Percentiles rank a stretch among this genome's conserved stretches.
Conservation (phyloP, 768 basidiomycete species). For the Bullera alba region DNA sequence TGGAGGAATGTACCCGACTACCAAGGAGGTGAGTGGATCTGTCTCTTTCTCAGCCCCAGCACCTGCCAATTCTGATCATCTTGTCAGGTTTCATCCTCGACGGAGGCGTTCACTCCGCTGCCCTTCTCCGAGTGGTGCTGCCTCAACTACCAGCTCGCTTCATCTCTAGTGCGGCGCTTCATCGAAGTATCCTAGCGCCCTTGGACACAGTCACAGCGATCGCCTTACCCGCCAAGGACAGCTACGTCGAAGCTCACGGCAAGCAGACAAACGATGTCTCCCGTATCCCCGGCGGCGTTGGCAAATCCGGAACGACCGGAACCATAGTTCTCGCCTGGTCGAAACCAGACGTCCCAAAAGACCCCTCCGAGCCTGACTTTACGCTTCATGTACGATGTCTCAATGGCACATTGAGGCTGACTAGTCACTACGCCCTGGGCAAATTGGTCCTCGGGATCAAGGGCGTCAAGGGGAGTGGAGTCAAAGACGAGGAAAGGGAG, state of each 20-base stretch:
- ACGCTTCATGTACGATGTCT: conserved; percentile 22
- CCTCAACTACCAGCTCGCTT: conserved; percentile 55
- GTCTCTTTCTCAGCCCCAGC: background rate
- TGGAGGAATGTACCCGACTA: conserved; percentile 75
- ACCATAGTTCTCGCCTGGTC: conserved; percentile 35
- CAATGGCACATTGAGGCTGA: conserved; percentile 29
- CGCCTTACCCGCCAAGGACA: conserved; percentile 14
- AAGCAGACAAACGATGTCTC: too few species aligned
- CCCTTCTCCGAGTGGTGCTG: conserved; percentile 55
- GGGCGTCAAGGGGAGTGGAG: conserved; percentile 20
- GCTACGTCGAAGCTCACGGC: conserved; percentile 20
- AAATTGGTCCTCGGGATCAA: conserved; percentile 13
- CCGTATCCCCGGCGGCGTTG: conserved; percentile 19
- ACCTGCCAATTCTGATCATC: background rate
- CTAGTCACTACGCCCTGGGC: background rate
- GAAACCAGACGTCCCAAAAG: conserved; percentile 16
- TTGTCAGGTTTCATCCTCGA: conserved; percentile 63
- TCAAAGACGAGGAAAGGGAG: conserved; percentile 48
- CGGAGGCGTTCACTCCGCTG: conserved; percentile 37
- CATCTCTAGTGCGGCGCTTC: conserved; percentile 61
- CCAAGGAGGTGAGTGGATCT: conserved; percentile 36
- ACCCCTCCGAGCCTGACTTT: conserved; percentile 3
- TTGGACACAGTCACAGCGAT: conserved; percentile 63
- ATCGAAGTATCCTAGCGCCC: conserved; percentile 64
- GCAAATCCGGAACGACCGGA: conserved; percentile 29